A percentile compares a stretch with the other conserved stretches of the same genome.
Evolutionary conservation across 331 rosid genomes (phyloP).

Genomic region (Quercus phellos): DNA sequence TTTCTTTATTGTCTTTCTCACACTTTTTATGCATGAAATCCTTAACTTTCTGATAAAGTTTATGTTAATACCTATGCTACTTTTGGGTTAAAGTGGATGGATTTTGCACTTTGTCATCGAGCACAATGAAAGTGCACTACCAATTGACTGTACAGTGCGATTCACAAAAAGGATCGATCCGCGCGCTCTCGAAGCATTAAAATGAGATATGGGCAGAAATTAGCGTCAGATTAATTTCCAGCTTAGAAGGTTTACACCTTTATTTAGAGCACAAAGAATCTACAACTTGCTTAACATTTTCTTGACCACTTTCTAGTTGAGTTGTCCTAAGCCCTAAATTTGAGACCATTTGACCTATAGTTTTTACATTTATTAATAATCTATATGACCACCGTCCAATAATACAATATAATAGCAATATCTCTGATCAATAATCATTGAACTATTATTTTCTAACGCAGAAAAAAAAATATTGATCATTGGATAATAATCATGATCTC

Average conservation of each 20-base stretch:
- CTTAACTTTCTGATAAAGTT: background rate
- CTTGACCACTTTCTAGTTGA: slow-evolving; percentile 6
- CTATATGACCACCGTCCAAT: slow-evolving; percentile 27
- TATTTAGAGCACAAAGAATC: background rate
- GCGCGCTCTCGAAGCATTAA: slow-evolving; percentile 22
- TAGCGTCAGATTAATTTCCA: background rate
- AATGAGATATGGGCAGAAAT: background rate
- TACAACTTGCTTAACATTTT: background rate
- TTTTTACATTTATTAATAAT: background rate
- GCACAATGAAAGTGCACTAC: slow-evolving; percentile 5
- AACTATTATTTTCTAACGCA: slow-evolving; percentile 25
- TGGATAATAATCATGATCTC: slow-evolving; percentile 14
- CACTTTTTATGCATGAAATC: background rate
- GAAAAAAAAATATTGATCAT: slow-evolving; percentile 11
- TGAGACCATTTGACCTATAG: slow-evolving; percentile 11
- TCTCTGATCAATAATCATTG: slow-evolving; percentile 36
- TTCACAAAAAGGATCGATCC: slow-evolving; percentile 32
- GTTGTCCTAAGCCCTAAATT: background rate
- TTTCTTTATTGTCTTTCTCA: too few species aligned
- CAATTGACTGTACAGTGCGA: slow-evolving; percentile 23
- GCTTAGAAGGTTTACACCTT: background rate
- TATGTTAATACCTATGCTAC: slow-evolving; percentile 1
- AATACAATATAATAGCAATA: slow-evolving; percentile 19
- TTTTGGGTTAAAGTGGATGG: slow-evolving; percentile 20
- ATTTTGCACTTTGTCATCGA: slow-evolving; percentile 31